Percentiles rank a stretch among this genome's conserved stretches.
Evolutionary conservation across 169 alveolate species (phyloP).

Genomic region (Babesia ovata): DNA sequence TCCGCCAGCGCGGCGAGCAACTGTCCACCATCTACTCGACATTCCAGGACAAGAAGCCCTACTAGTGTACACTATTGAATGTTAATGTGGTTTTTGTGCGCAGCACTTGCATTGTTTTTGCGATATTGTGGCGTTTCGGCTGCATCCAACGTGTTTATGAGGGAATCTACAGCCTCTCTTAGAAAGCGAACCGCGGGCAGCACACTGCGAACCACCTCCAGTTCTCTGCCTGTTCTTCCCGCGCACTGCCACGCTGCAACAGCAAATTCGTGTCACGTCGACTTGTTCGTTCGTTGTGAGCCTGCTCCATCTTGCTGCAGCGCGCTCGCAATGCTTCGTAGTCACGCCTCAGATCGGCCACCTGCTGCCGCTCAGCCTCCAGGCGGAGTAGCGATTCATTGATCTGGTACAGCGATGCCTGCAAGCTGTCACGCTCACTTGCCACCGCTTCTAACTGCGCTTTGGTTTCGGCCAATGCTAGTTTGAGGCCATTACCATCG

Average conservation of each 20-base stretch:
- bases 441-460: constrained; percentile 38
- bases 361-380: constrained; percentile 48
- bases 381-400: constrained; percentile 21
- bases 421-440: constrained; percentile 34
- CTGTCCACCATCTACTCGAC: constrained; percentile 42
- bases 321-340: constrained; percentile 38
- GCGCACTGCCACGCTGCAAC: not conserved
- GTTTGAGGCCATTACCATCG: not conserved
- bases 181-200: constrained; percentile 41
- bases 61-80: constrained; percentile 33
- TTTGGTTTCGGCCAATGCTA: not conserved
- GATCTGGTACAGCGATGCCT: constrained; percentile 11
- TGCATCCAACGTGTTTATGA: not conserved
- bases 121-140: not conserved
- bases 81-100: constrained; percentile 23
- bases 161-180: not conserved
- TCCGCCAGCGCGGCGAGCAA: constrained; percentile 46
- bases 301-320: constrained; percentile 50
- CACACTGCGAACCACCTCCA: constrained; percentile 22
- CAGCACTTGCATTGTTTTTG: not conserved
- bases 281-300: not conserved
- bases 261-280: not conserved
- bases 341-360: constrained; percentile 40
- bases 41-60: constrained; percentile 36
- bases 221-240: not conserved